Percentiles rank a stretch among this genome's conserved stretches.
phyloP scores from a whole-genome alignment of 495 filamentous ascomycete genomes.

The Penicillium roqueforti region DNA sequence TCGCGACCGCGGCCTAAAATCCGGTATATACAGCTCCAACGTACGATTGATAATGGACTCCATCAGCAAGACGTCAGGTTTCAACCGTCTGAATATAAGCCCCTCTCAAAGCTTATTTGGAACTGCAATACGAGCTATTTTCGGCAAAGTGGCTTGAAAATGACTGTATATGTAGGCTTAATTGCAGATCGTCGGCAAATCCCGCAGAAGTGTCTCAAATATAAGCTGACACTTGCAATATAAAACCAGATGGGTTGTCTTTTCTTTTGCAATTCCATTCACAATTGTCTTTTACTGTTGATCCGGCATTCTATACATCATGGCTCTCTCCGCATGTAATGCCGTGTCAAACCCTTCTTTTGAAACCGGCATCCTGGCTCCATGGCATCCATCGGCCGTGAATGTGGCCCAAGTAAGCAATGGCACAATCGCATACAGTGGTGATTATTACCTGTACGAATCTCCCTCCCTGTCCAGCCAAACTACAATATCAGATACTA shows the following conservation, averaged over 20 bases:
- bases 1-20: no score
- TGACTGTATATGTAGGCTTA: neutral
- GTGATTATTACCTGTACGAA: constrained; percentile 26
- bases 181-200: neutral
- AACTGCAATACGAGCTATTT: neutral
- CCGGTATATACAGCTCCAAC: no score
- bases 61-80: neutral
- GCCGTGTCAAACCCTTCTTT: constrained; percentile 25
- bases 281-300: no score
- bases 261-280: neutral
- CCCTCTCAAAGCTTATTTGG: neutral
- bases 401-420: constrained; percentile 22
- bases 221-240: neutral
- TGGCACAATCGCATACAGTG: constrained; percentile 16
- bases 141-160: neutral
- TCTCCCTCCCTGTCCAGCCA: neutral
- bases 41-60: no score
- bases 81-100: neutral
- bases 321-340: constrained; percentile 24
- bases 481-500: neutral
- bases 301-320: neutral
- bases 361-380: constrained; percentile 22
- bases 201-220: constrained; percentile 1
- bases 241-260: neutral
- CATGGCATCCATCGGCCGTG: constrained; percentile 22